Conservation (phyloP, 805 yeast genomes). For the Allodekkera sacchari region DNA sequence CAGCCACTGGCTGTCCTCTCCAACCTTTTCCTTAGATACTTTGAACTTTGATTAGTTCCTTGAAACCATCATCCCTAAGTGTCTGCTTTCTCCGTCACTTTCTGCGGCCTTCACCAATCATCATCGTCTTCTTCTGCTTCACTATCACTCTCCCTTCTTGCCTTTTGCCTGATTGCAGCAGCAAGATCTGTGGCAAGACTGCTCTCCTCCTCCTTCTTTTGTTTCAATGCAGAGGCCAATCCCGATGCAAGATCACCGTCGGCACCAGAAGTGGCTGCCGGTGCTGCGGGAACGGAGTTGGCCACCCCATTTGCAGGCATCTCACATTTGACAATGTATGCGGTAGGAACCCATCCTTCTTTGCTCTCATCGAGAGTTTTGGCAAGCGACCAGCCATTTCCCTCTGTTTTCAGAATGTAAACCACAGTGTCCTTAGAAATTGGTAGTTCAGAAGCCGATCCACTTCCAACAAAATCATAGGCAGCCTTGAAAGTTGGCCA, state of each 20-base stretch:
- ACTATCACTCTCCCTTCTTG: slow-evolving; percentile 60
- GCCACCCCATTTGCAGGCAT: slow-evolving; percentile 31
- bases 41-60: too few relatives aligned
- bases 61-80: too few relatives aligned
- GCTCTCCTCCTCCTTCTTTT: slow-evolving; percentile 52
- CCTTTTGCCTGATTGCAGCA: slow-evolving; percentile 76
- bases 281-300: slow-evolving; percentile 16
- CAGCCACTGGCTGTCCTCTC: too few relatives aligned
- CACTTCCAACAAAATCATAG: slow-evolving; percentile 84
- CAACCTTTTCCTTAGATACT: too few relatives aligned
- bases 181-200: slow-evolving; percentile 80
- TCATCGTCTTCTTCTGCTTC: slow-evolving; percentile 65
- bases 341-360: slow-evolving; percentile 97
- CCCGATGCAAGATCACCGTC: slow-evolving; percentile 32
- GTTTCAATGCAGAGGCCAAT: slow-evolving; percentile 59
- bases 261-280: slow-evolving; percentile 18
- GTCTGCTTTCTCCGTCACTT: too few relatives aligned
- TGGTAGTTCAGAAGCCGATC: slow-evolving; percentile 74
- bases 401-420: slow-evolving; percentile 60
- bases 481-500: slow-evolving; percentile 78
- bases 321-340: slow-evolving; percentile 63
- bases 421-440: slow-evolving; percentile 69
- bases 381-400: slow-evolving; percentile 93
- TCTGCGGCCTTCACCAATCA: slow-evolving; percentile 25
- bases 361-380: slow-evolving; percentile 62